These are phyloP conservation scores for Tricladium varicosporioides DNA, from an alignment of 2,329 filamentous ascomycete genomes.

Conservation along the genomic window DNA sequence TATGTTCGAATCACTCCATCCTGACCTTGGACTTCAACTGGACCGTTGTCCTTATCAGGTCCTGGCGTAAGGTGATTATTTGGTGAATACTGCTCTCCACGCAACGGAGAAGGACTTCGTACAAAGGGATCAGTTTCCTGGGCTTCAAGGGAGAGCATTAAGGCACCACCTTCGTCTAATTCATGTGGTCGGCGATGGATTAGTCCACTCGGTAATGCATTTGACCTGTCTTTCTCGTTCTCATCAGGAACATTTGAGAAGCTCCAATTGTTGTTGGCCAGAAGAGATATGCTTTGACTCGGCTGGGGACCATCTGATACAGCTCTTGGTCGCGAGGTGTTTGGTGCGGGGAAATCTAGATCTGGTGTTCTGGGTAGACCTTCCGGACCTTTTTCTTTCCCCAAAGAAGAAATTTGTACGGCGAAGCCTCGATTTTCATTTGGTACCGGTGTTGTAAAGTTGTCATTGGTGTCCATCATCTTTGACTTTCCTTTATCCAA, in stretches of 20 bases:
- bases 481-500: conserved; percentile 20
- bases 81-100: too few species aligned
- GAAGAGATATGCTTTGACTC: conserved; percentile 45
- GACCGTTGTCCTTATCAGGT: conserved; percentile 2
- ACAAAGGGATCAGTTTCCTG: too few species aligned
- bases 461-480: conserved; percentile 5
- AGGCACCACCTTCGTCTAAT: too few species aligned
- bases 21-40: conserved; percentile 17
- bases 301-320: conserved; percentile 55
- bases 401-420: not conserved
- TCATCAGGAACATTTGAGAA: conserved; percentile 44
- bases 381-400: not conserved
- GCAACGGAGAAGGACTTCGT: not conserved
- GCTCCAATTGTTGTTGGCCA: conserved; percentile 61
- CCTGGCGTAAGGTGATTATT: not conserved
- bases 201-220: too few species aligned
- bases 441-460: not conserved
- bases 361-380: not conserved
- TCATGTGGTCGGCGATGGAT: too few species aligned
- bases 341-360: conserved; percentile 4
- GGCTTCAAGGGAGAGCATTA: too few species aligned
- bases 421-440: not conserved
- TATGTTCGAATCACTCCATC: conserved; percentile 21
- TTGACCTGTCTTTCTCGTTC: not conserved
- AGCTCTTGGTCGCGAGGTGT: conserved; percentile 45